Evolutionary conservation across 331 rosid species (phyloP).

Genomic region (Rhamnella rubrinervis): DNA sequence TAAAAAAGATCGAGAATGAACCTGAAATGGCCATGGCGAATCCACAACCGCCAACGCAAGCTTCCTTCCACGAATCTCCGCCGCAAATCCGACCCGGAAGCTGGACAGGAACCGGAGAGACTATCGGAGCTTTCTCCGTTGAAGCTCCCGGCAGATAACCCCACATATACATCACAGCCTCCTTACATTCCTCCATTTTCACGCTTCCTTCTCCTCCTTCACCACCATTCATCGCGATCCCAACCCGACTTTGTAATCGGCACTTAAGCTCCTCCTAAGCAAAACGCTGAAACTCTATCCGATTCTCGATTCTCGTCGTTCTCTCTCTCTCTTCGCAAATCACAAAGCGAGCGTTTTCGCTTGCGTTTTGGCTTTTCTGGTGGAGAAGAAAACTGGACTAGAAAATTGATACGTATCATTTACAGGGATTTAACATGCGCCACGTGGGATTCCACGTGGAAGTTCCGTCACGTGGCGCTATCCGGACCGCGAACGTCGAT

Average conservation of each 20-base stretch:
- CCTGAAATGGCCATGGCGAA: slow-evolving; percentile 91
- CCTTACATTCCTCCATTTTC: slow-evolving; percentile 39
- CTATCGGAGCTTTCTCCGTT: slow-evolving; percentile 60
- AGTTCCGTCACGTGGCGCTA: slow-evolving; percentile 36
- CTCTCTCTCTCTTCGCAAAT: not conserved
- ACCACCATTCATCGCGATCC: slow-evolving; percentile 47
- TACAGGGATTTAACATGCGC: slow-evolving; percentile 34
- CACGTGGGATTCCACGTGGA: slow-evolving; percentile 53
- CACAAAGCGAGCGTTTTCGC: not conserved
- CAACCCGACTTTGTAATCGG: not conserved
- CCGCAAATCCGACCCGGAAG: slow-evolving; percentile 31
- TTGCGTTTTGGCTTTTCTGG: not conserved
- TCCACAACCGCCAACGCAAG: slow-evolving; percentile 89
- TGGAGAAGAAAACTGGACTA: not conserved
- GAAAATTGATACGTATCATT: slow-evolving; percentile 34
- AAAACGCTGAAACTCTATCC: not conserved
- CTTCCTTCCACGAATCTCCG: slow-evolving; percentile 66
- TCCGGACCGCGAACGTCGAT: slow-evolving; percentile 28
- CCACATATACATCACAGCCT: slow-evolving; percentile 67
- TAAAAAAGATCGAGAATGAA: slow-evolving; percentile 31
- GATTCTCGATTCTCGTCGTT: not conserved
- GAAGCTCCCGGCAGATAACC: slow-evolving; percentile 88
- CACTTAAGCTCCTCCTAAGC: not conserved
- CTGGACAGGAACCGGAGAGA: slow-evolving; percentile 47
- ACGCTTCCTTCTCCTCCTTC: slow-evolving; percentile 30